These are phyloP conservation scores for Akanthomyces dipterigenus DNA, from an alignment of 2,329 filamentous ascomycete species.

Conservation along the genomic window DNA sequence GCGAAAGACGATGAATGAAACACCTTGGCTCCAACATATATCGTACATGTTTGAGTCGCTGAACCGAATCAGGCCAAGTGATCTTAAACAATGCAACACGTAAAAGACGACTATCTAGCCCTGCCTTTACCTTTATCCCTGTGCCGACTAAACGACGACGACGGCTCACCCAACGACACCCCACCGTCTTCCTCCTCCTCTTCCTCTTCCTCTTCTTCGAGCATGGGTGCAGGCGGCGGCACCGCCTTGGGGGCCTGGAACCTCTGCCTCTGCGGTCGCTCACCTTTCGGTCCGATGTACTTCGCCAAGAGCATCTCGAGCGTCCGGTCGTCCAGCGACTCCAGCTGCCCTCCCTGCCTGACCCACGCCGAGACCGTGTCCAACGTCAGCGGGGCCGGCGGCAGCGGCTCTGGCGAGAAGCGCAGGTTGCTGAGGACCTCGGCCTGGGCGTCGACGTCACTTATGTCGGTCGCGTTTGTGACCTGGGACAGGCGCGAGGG, in stretches of 20 bases:
- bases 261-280: not conserved
- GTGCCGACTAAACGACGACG: not conserved
- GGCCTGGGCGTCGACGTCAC: not conserved
- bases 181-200: not conserved
- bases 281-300: not conserved
- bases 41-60: not conserved
- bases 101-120: not conserved
- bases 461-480: not conserved
- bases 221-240: not conserved
- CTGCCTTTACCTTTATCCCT: not conserved
- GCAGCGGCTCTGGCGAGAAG: not conserved
- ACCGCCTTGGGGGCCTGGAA: not conserved
- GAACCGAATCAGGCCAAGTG: not conserved
- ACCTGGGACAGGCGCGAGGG: slow-evolving; percentile 7
- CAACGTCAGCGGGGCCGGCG: not conserved
- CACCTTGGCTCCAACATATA: not conserved
- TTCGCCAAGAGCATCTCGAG: not conserved
- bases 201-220: slow-evolving; percentile 6
- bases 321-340: not conserved
- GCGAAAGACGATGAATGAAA: too few relatives aligned
- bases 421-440: not conserved
- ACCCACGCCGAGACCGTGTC: not conserved
- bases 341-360: not conserved
- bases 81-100: too few relatives aligned
- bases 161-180: not conserved